These are phyloP conservation scores for Polytrichum commune DNA, from an alignment of 225 moss, liverwort and hornwort species.

Conservation along the genomic window DNA sequence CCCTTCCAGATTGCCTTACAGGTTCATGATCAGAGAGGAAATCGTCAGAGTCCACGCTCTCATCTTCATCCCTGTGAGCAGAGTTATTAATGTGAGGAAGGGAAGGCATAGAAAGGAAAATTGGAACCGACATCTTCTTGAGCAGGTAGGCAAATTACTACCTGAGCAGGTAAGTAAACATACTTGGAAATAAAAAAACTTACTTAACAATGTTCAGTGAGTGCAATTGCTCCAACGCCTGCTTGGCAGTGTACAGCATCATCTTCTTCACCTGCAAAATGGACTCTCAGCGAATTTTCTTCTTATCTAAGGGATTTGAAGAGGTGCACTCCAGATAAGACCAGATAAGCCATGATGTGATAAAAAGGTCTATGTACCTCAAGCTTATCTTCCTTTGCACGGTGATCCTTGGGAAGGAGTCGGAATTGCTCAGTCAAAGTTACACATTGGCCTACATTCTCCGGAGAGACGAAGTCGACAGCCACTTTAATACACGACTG, in stretches of 20 bases:
- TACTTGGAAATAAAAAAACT: background rate
- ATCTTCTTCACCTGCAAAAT: constrained; percentile 80
- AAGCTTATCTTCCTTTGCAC: constrained; percentile 97
- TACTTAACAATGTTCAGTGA: constrained; percentile 36
- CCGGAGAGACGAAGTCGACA: constrained; percentile 96
- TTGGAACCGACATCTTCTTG: background rate
- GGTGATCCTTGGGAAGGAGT: constrained; percentile 77
- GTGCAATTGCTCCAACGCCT: constrained; percentile 47
- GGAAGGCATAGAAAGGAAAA: background rate
- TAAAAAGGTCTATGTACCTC: constrained; percentile 45
- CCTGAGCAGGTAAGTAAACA: background rate
- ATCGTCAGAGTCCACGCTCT: background rate
- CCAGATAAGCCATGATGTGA: background rate
- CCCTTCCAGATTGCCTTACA: background rate
- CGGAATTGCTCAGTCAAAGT: constrained; percentile 87
- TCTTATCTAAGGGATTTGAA: background rate
- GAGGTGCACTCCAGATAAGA: background rate
- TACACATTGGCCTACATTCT: constrained; percentile 89
- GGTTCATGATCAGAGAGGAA: background rate
- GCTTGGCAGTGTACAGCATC: constrained; percentile 79
- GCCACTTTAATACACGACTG: constrained; percentile 99
- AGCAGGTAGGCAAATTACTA: background rate
- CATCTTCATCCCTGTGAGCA: background rate
- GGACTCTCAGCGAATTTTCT: background rate
- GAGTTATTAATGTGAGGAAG: background rate